Base-by-base conservation (phyloP, 345 rosid species). In the Viola odorata region DNA sequence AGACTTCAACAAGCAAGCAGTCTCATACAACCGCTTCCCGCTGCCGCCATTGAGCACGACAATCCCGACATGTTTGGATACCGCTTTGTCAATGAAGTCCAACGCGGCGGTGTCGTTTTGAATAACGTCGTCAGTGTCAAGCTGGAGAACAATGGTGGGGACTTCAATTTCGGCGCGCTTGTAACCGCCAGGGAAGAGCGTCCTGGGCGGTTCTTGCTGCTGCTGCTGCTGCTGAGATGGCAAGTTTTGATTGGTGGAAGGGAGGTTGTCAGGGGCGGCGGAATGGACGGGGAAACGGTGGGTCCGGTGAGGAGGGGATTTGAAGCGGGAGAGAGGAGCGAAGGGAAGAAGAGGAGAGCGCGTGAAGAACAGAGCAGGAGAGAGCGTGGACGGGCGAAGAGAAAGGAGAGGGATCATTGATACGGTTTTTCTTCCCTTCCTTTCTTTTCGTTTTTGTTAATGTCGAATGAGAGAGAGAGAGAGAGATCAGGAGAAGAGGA, bases 101-200 rank as follows among this genome's bases (percentile, higher is more conserved):
- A 86, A 71, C 54, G 77, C 83, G 59, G 72, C 78, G 1, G 73
- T 72, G 38, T 71, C 62, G 37, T 63, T 54, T 17, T 40, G 11
- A 67, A 85, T 45, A 8, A 88, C 79, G 60, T 94, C 95, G 16
- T 77, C 86, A 3, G 91, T 78, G 56, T 80, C 71, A 60, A 94
- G 59, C 32, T 74, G 85, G 73, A 88, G 96, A 40, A 88, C 81
- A 5, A 94, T 59, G 75, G 73, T 78, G 17, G 99, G 96, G 68
- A 88, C 85, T 48, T 82, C 66, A 58, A 94, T 76, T 71, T 86
- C 95, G 10, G 96, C 89, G 8, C 96, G 91, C 82, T 90, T 94
- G 80, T 74, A 87, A 8, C 98, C 97, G 49, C 99, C 97, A 8
- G 97, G 97, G 66, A 77, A 94, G n/a, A 86, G 73, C 44, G 99